Conservation (phyloP, 2,329 filamentous ascomycete species). For the Ramularia endophylla region DNA sequence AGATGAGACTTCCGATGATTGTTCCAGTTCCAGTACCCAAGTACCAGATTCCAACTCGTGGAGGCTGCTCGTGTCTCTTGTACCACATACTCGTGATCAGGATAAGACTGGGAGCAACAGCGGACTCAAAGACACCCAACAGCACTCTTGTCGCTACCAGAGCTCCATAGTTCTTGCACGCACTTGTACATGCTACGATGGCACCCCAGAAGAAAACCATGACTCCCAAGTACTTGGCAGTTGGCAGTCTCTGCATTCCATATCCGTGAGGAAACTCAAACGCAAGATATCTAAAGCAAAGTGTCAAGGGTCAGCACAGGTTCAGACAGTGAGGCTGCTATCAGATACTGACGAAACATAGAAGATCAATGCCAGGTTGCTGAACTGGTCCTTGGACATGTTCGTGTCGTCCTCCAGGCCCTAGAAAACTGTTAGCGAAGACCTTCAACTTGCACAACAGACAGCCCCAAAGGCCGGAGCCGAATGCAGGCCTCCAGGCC, state of each 20-base stretch:
- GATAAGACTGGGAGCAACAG: slow-evolving; percentile 50
- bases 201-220: slow-evolving; percentile 43
- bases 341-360: no score
- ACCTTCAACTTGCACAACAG: no score
- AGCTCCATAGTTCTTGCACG: slow-evolving; percentile 46
- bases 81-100: slow-evolving; percentile 48
- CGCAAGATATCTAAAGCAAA: no score
- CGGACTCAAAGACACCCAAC: slow-evolving; percentile 50
- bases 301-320: no score
- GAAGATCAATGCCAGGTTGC: slow-evolving; percentile 31
- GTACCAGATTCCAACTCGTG: slow-evolving; percentile 62
- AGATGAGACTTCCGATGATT: slow-evolving; percentile 51
- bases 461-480: no score
- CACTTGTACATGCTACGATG: slow-evolving; percentile 44
- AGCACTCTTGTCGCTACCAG: slow-evolving; percentile 47
- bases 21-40: slow-evolving; percentile 54
- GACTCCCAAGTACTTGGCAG: slow-evolving; percentile 47
- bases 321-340: no score
- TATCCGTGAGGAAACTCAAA: slow-evolving; percentile 41
- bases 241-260: slow-evolving; percentile 49
- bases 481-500: no score
- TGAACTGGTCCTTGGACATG: slow-evolving; percentile 33
- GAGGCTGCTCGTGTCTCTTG: slow-evolving; percentile 49
- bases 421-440: no score
- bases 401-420: slow-evolving; percentile 33